phyloP scores from a whole-genome alignment of 169 alveolate genomes.

The Plasmodium gaboni region DNA sequence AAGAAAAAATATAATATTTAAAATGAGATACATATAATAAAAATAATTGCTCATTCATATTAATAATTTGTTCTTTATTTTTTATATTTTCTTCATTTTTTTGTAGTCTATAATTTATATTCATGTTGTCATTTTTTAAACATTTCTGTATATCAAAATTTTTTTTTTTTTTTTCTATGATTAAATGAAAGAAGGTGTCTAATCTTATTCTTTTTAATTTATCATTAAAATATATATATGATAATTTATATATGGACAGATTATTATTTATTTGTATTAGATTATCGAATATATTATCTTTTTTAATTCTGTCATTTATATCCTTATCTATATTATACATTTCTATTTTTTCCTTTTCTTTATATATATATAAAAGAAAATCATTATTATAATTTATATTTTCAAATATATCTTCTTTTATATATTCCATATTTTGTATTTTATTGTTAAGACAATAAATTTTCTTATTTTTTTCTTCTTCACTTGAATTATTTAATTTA shows the following conservation, averaged over 20 bases:
- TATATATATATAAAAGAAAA: slow-evolving; percentile 8
- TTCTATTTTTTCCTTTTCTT: slow-evolving; percentile 14
- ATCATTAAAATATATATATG: slow-evolving; percentile 56
- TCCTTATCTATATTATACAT: slow-evolving; percentile 22
- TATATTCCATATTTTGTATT: too few relatives aligned
- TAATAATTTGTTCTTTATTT: background rate
- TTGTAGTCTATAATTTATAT: background rate
- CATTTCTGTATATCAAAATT: background rate
- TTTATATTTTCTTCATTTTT: background rate
- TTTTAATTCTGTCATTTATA: slow-evolving; percentile 28
- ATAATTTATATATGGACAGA: slow-evolving; percentile 34
- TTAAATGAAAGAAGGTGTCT: slow-evolving; percentile 34
- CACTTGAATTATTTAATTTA: background rate
- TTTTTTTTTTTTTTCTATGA: background rate
- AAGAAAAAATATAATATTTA: slow-evolving; percentile 59
- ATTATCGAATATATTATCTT: slow-evolving; percentile 22
- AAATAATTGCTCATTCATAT: slow-evolving; percentile 28
- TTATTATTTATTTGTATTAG: slow-evolving; percentile 17
- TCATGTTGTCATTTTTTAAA: background rate
- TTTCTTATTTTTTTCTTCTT: background rate
- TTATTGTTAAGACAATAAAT: background rate
- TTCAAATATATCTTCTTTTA: background rate
- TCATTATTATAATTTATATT: slow-evolving; percentile 10
- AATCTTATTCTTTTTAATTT: slow-evolving; percentile 44
- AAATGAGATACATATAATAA: slow-evolving; percentile 52